These are phyloP conservation scores for Kluyveromyces nonfermentans DNA, from an alignment of 805 yeast genomes.

Conservation along the genomic window DNA sequence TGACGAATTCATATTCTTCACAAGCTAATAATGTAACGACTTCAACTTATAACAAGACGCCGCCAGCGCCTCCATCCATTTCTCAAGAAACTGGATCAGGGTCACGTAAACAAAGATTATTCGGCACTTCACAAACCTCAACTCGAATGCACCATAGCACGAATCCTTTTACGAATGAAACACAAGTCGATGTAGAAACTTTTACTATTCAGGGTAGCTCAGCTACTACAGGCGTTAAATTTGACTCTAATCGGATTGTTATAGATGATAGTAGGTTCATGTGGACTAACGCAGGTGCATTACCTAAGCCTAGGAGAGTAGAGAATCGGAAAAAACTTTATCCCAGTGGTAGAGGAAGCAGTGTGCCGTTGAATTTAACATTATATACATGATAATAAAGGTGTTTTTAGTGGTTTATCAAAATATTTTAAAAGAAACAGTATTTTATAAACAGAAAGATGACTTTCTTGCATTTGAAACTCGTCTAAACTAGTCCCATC, in stretches of 20 bases:
- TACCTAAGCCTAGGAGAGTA: constrained; percentile 84
- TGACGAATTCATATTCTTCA: constrained; percentile 26
- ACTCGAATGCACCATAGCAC: constrained; percentile 18
- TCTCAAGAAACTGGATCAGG: constrained; percentile 14
- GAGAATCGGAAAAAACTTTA: constrained; percentile 66
- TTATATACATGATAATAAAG: constrained; percentile 15
- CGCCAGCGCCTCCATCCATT: constrained; percentile 22
- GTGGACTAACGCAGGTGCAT: constrained; percentile 54
- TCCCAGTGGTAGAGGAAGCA: constrained; percentile 92
- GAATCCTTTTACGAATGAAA: constrained; percentile 16
- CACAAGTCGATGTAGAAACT: constrained; percentile 16
- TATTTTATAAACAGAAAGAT: no score
- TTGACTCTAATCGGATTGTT: constrained; percentile 26
- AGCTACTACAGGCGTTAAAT: constrained; percentile 23
- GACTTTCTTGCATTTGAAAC: no score
- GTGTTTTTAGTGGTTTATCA: neutral
- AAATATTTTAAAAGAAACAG: no score
- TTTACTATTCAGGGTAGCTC: constrained; percentile 22
- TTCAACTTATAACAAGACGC: constrained; percentile 14
- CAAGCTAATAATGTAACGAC: constrained; percentile 23
- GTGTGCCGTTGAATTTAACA: constrained; percentile 71
- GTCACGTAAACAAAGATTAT: constrained; percentile 21
- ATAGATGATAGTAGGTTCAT: constrained; percentile 67
- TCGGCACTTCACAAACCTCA: constrained; percentile 22
- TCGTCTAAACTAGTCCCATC: constrained; percentile 58